These are phyloP conservation scores for Clavispora asparagi DNA, from an alignment of 805 yeast genomes.

Conservation along the genomic window DNA sequence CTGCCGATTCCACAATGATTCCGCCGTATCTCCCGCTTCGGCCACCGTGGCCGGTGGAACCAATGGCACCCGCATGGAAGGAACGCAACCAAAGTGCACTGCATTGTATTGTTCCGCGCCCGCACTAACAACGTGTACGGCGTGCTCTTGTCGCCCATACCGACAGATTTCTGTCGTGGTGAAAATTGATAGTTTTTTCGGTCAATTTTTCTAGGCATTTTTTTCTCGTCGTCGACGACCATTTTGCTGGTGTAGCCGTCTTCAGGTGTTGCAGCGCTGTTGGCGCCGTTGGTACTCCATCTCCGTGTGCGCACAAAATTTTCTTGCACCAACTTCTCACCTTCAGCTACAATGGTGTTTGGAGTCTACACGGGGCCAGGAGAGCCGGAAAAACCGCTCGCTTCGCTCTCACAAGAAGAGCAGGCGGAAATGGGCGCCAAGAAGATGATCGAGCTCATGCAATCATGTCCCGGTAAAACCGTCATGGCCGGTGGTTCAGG, in stretches of 20 bases:
- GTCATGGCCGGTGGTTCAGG: slow-evolving; percentile 91
- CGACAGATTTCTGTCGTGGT: neutral
- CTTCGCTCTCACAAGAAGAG: slow-evolving; percentile 83
- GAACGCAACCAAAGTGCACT: neutral
- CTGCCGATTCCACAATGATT: no score
- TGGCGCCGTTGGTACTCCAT: neutral
- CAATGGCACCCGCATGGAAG: no score
- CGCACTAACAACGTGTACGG: neutral
- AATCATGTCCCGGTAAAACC: slow-evolving; percentile 93
- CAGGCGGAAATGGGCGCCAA: slow-evolving; percentile 89
- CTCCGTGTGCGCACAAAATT: neutral
- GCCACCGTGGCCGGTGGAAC: no score
- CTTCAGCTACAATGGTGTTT: slow-evolving; percentile 21
- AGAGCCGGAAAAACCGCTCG: slow-evolving; percentile 41
- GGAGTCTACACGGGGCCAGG: slow-evolving; percentile 36
- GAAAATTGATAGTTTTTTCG: neutral
- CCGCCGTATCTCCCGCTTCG: no score
- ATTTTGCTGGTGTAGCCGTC: neutral
- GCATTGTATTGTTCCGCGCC: neutral
- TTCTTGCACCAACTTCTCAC: slow-evolving; percentile 1
- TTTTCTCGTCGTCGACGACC: no score
- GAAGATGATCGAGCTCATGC: slow-evolving; percentile 77
- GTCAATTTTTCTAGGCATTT: no score
- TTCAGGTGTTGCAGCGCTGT: no score
- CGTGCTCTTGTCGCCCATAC: neutral